These are phyloP conservation scores for Helicosporidium sp. DNA, from an alignment of 139 green algal species.

Conservation along the genomic window DNA sequence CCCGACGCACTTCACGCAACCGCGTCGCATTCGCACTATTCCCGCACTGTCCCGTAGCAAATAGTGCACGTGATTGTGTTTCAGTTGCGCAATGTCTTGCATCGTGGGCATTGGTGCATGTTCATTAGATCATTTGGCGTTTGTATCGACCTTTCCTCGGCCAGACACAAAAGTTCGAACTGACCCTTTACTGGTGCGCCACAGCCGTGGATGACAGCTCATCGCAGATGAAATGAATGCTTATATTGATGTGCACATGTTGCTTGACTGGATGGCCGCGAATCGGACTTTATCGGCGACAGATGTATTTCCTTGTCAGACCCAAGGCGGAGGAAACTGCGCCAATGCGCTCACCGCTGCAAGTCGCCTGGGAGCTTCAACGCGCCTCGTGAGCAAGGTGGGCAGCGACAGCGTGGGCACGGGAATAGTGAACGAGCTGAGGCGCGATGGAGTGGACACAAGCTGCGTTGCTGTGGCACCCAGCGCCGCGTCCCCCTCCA, in stretches of 20 bases:
- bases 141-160: neutral
- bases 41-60: too few species aligned
- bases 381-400: slow-evolving; percentile 68
- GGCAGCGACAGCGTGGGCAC: slow-evolving; percentile 59
- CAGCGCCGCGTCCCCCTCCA: slow-evolving; percentile 72
- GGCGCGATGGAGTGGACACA: slow-evolving; percentile 64
- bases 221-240: too few species aligned
- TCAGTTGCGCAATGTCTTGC: too few species aligned
- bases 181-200: neutral
- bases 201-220: too few species aligned
- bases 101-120: too few species aligned
- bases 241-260: too few species aligned
- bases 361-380: slow-evolving; percentile 54
- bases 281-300: neutral
- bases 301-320: slow-evolving; percentile 15
- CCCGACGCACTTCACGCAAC: too few species aligned
- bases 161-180: neutral
- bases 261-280: too few species aligned
- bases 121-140: too few species aligned
- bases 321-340: slow-evolving; percentile 79
- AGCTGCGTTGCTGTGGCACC: slow-evolving; percentile 33
- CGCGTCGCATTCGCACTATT: too few species aligned
- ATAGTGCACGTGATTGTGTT: too few species aligned
- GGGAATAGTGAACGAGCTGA: slow-evolving; percentile 64
- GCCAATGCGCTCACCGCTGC: slow-evolving; percentile 82